Evolutionary conservation across 108 stramenopile genomes (phyloP), one percentile per base, ranked within the genome.

Genomic region (Cyclotella sp.): DNA sequence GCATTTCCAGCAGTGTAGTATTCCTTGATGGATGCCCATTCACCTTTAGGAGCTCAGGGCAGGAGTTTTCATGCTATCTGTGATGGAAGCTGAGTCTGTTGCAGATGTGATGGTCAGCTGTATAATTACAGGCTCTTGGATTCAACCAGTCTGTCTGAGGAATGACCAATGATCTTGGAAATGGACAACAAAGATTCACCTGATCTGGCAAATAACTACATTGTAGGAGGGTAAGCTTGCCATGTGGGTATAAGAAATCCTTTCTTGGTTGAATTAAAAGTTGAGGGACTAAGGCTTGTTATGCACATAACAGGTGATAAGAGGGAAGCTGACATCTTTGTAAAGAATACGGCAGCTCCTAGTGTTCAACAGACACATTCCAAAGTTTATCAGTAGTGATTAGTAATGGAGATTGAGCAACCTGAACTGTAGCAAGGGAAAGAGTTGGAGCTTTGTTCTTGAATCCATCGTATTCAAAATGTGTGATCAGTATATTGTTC

Each of bases 161-260:
- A 69, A 4, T 12, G 3, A n/a, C 68, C 68, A 19, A 69, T 69
- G 71, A 4, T 52, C 40, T 60, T 72, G 3, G 29, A 29, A 12
- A 72, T 72, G 18, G 59, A 34, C 59, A 72, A 72, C 24, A 49
- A 69, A 30, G 71, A 21, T 16, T 57, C 71, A 29, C 57, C 60
- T 16, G 71, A 72, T 24, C 44, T 45, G 0, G 59, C 57, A 16
- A 72, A 72, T 12, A 44, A 24, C 22, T 72, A 57, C 57, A 41
- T 3, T 60, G 7, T 60, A 6, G 57, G 29, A 30, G 59, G 71
- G 3, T 4, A 47, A 18, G 60, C 59, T 29, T 7, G 57, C 3
- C 71, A 72, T 61, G 58, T 72, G 4, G 71, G 51, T 39, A 26
- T 27, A 12, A 29, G 26, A 9, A 18, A 45, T 13, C 4, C 3